Evolutionary conservation across 228 moss, liverwort and hornwort species (phyloP).

Genomic region (Sphagnum magellanicum): DNA sequence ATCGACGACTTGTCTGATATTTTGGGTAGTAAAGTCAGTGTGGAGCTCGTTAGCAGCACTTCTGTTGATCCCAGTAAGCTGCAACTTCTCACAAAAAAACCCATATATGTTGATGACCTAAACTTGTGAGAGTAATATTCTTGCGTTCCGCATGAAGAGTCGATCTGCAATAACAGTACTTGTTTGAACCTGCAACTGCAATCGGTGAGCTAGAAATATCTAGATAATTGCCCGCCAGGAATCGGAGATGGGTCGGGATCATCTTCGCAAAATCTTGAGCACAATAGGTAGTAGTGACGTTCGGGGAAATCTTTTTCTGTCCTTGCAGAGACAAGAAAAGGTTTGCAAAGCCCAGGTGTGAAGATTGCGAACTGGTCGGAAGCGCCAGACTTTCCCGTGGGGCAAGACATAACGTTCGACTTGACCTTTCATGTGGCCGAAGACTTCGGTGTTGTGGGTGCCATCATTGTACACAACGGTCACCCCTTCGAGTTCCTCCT

Average conservation of each 20-base stretch:
- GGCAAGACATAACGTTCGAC: slow-evolving; percentile 41
- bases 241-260: not conserved
- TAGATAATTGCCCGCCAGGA: not conserved
- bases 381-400: slow-evolving; percentile 25
- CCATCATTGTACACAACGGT: slow-evolving; percentile 62
- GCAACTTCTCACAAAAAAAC: not conserved
- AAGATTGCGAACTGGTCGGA: slow-evolving; percentile 47
- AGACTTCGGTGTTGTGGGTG: slow-evolving; percentile 69
- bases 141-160: no score
- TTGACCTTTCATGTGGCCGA: slow-evolving; percentile 43
- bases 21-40: slow-evolving; percentile 44
- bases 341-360: slow-evolving; percentile 39
- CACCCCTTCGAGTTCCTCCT: slow-evolving; percentile 76
- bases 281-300: not conserved
- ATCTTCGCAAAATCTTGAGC: not conserved
- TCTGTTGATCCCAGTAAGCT: slow-evolving; percentile 59
- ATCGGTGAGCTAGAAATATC: not conserved
- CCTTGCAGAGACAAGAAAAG: slow-evolving; percentile 45
- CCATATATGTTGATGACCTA: not conserved
- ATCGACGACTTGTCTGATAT: slow-evolving; percentile 63
- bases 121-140: not conserved
- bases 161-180: no score
- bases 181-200: not conserved
- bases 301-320: not conserved
- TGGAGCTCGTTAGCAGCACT: slow-evolving; percentile 67